These are phyloP conservation scores for Saussurea involucrata DNA, from an alignment of 129 eudicot species.

Conservation along the genomic window DNA sequence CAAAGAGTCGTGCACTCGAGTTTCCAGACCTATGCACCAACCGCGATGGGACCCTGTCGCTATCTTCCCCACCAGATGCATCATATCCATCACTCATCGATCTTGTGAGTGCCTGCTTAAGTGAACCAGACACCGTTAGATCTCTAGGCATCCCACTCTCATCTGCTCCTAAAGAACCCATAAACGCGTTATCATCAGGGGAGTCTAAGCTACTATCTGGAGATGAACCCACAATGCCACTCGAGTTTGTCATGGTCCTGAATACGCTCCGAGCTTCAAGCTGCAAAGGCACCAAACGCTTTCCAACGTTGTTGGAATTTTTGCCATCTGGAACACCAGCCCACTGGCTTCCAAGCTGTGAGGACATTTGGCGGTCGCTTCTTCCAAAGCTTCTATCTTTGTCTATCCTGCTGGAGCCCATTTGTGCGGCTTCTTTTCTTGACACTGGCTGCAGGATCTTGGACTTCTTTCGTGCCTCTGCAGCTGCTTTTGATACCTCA, in stretches of 20 bases:
- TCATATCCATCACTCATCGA: constrained; percentile 92
- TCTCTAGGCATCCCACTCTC: constrained; percentile 44
- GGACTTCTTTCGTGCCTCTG: constrained; percentile 92
- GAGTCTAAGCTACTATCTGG: constrained; percentile 92
- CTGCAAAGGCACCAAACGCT: constrained; percentile 59
- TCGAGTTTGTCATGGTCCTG: constrained; percentile 33
- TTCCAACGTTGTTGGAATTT: constrained; percentile 14
- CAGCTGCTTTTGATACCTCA: constrained; percentile 86
- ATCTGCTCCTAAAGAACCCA: constrained; percentile 55
- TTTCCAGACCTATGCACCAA: constrained; percentile 41
- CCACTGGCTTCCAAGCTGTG: constrained; percentile 41
- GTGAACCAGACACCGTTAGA: constrained; percentile 16
- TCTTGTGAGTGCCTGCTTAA: constrained; percentile 51
- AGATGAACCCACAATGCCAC: constrained; percentile 54
- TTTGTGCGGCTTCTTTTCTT: constrained; percentile 34
- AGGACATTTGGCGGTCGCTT: constrained; percentile 46
- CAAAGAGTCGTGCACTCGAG: constrained; percentile 60
- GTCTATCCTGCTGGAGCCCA: constrained; percentile 33
- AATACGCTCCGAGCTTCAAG: constrained; percentile 55
- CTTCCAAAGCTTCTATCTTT: constrained; percentile 59
- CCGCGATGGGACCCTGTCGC: constrained; percentile 76
- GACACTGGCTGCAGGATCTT: constrained; percentile 73
- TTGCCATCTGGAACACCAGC: constrained; percentile 48
- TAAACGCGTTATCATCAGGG: constrained; percentile 69
- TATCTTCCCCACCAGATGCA: constrained; percentile 99